A percentile compares a stretch with the other conserved stretches of the same genome.
These are phyloP conservation scores for Aspergillus ochraceoroseus DNA, from an alignment of 2,329 filamentous ascomycete species.

Conservation along the genomic window DNA sequence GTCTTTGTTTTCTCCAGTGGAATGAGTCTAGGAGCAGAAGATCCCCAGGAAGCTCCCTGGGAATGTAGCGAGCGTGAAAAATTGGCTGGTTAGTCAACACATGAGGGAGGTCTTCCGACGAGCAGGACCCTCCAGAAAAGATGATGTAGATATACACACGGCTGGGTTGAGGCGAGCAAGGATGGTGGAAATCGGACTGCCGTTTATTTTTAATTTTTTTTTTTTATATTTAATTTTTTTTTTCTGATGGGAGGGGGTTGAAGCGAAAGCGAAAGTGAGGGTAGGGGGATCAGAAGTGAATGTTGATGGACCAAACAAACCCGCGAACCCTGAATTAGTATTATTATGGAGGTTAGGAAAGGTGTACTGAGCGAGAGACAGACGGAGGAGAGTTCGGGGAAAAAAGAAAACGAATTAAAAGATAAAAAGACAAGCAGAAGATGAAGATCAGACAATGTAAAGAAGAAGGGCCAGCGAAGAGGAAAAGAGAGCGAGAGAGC, in stretches of 20 bases:
- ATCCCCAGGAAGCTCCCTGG: slow-evolving; percentile 1
- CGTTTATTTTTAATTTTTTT: too few relatives aligned
- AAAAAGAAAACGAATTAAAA: slow-evolving; percentile 8
- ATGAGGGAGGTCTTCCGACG: too few relatives aligned
- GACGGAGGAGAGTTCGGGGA: slow-evolving; percentile 10
- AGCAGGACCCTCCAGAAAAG: too few relatives aligned
- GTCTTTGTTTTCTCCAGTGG: background rate
- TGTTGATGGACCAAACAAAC: slow-evolving; percentile 7
- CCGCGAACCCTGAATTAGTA: slow-evolving; percentile 12
- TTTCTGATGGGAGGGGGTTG: too few relatives aligned
- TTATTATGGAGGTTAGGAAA: slow-evolving; percentile 11
- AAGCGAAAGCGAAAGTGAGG: slow-evolving; percentile 17
- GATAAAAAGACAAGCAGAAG: too few relatives aligned
- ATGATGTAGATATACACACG: too few relatives aligned
- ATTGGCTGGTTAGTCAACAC: slow-evolving; percentile 5
- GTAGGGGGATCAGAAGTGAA: slow-evolving; percentile 13
- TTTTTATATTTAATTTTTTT: too few relatives aligned
- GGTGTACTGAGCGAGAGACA: slow-evolving; percentile 6
- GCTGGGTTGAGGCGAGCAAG: too few relatives aligned
- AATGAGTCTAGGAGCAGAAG: background rate
- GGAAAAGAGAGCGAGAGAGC: slow-evolving; percentile 3
- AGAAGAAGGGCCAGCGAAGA: slow-evolving; percentile 6
- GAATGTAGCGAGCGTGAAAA: slow-evolving; percentile 2
- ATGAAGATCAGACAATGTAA: slow-evolving; percentile 11
- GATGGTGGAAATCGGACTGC: too few relatives aligned